These are phyloP conservation scores for Alternaria sp. DNA, from an alignment of 2,329 filamentous ascomycete species.

Conservation along the genomic window DNA sequence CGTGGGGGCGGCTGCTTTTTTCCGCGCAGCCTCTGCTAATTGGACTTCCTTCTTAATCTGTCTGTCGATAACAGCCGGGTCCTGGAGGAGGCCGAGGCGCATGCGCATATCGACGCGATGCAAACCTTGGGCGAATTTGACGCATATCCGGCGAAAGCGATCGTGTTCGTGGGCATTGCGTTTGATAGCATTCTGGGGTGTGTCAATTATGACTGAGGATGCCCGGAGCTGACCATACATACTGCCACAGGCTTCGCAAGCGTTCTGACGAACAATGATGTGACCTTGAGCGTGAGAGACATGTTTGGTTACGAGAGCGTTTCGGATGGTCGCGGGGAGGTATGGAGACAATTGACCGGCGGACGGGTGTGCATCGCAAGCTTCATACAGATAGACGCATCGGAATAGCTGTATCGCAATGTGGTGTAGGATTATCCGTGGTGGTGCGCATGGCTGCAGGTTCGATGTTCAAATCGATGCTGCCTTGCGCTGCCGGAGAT, in stretches of 20 bases:
- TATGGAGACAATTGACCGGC: slow-evolving; percentile 11
- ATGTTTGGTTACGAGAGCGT: slow-evolving; percentile 47
- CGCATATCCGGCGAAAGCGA: slow-evolving; percentile 66
- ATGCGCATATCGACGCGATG: slow-evolving; percentile 73
- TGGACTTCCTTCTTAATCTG: slow-evolving; percentile 61
- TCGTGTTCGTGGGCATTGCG: slow-evolving; percentile 72
- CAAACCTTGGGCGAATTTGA: slow-evolving; percentile 67
- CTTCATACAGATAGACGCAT: not conserved
- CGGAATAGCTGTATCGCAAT: not conserved
- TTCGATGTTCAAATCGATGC: slow-evolving; percentile 19
- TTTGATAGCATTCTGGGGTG: slow-evolving; percentile 68
- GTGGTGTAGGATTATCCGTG: not conserved
- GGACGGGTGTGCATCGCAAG: slow-evolving; percentile 10
- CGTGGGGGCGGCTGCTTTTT: slow-evolving; percentile 59
- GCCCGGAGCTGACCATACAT: slow-evolving; percentile 30
- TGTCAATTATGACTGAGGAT: slow-evolving; percentile 5
- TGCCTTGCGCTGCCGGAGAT: slow-evolving; percentile 32
- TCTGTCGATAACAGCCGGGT: slow-evolving; percentile 61
- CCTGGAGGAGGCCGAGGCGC: slow-evolving; percentile 68
- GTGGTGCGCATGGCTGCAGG: not conserved
- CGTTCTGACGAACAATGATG: slow-evolving; percentile 68
- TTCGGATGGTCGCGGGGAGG: slow-evolving; percentile 1
- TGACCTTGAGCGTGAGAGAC: slow-evolving; percentile 71
- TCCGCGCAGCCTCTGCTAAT: slow-evolving; percentile 61
- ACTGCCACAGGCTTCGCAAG: slow-evolving; percentile 73